Conservation (phyloP, 225 moss, liverwort and hornwort species). For the Physcomitrium patens region DNA sequence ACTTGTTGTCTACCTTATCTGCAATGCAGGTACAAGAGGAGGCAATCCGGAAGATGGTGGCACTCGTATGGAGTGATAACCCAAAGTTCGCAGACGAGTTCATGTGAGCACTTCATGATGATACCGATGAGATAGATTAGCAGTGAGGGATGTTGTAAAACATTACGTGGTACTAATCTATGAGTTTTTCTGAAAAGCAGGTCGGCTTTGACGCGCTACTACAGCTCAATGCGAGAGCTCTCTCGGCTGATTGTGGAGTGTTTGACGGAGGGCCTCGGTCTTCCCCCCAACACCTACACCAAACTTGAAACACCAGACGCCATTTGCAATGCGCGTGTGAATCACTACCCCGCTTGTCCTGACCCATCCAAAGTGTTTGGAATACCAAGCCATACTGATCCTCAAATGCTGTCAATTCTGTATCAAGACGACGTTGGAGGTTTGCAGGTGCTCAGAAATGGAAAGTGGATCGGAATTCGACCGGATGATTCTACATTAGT, state of each 20-base stretch:
- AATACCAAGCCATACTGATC: constrained; percentile 23
- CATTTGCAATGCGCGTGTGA: constrained; percentile 6
- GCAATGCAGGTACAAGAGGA: constrained; percentile 27
- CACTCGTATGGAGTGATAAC: constrained; percentile 30
- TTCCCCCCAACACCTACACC: constrained; percentile 16
- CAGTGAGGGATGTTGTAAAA: too few relatives aligned
- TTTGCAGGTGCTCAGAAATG: constrained; percentile 31
- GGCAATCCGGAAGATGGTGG: constrained; percentile 18
- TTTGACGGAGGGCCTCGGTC: constrained; percentile 32
- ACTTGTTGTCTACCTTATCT: background rate
- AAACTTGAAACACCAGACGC: constrained; percentile 21
- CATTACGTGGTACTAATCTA: too few relatives aligned
- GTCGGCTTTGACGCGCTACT: constrained; percentile 17
- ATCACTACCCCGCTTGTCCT: constrained; percentile 32
- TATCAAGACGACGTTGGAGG: constrained; percentile 37
- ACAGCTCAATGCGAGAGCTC: constrained; percentile 22
- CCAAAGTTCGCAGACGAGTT: constrained; percentile 23
- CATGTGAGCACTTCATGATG: constrained; percentile 3
- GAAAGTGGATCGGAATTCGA: constrained; percentile 30
- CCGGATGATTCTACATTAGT: constrained; percentile 33
- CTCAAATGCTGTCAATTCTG: constrained; percentile 29
- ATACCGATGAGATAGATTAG: background rate
- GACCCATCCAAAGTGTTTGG: constrained; percentile 28
- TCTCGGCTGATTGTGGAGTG: constrained; percentile 34
- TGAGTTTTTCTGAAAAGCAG: background rate